Evolutionary conservation across 148 eudicot species (phyloP), one percentile per base, ranked within the genome.

Genomic region (Camellia japonica): DNA sequence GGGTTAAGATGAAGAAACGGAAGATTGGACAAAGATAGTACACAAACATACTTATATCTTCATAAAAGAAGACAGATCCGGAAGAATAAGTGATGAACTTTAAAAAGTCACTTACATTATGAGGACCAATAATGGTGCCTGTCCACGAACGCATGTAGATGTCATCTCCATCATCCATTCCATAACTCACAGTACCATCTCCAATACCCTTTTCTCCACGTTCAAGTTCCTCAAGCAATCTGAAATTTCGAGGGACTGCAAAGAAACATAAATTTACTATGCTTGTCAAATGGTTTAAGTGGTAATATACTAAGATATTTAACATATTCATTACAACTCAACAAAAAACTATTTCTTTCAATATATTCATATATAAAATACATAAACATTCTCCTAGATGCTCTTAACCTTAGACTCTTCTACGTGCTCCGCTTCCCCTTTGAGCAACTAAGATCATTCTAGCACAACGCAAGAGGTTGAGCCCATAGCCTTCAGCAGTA

Each of bases 141-240:
- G 93, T 90, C 93, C 93, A 90, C 0, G 93, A 90, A 3, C 89
- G 91, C 93, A 90, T 90, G 80, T 83, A 89, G 56, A 90, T 83
- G 71, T 90, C 93, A 79, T 90, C 93, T 71, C 88, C 85, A 75
- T 90, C 93, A 84, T 90, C 93, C 93, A 90, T 90, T 70, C 91
- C 91, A 87, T 90, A 90, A 83, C 93, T 90, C 81, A 90, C 93
- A 49, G 90, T 88, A 73, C 93, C 93, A 87, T 90, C 93, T 38
- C 93, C 93, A 73, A 90, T 90, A 69, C 93, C 93, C 71, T 90
- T 90, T 73, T 90, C 93, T 69, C 93, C 93, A 80, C 93, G 91
- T 73, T 90, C 93, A 81, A 90, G 93, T 73, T 90, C 93, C 85
- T 90, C 93, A 78, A 90, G 64, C 77, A 90, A 84, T 78, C 93